A percentile compares a stretch with the other conserved stretches of the same genome.
Conservation (phyloP, 345 rosid species). For the Eucalyptus regnans region DNA sequence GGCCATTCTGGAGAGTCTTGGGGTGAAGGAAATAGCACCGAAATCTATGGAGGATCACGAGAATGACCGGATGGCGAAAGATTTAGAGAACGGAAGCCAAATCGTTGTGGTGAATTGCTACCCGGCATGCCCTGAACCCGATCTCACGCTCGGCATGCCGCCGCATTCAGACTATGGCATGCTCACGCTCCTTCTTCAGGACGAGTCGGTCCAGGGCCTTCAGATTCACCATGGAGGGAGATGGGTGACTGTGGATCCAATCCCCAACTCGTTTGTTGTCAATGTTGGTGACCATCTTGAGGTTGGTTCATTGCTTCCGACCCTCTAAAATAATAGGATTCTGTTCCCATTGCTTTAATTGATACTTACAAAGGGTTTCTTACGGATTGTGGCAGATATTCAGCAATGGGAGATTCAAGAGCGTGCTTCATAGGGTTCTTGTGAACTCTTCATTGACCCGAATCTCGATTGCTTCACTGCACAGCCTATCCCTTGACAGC, state of each 20-base stretch:
- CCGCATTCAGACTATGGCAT: constrained; percentile 33
- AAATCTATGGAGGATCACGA: not conserved
- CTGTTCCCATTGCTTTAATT: not conserved
- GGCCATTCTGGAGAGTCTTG: constrained; percentile 21
- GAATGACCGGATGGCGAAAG: not conserved
- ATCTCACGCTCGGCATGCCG: constrained; percentile 16
- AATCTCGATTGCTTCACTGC: constrained; percentile 23
- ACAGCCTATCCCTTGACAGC: constrained; percentile 8
- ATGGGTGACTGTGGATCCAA: constrained; percentile 19
- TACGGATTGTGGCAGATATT: constrained; percentile 9
- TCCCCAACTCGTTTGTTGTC: constrained; percentile 13
- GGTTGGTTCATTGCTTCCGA: not conserved
- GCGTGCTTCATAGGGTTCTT: constrained; percentile 24
- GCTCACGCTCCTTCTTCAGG: constrained; percentile 24
- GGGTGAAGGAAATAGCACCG: not conserved
- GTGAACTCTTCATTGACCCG: constrained; percentile 7
- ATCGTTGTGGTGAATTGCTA: constrained; percentile 10
- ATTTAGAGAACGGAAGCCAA: constrained; percentile 7
- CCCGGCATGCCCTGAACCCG: constrained; percentile 27
- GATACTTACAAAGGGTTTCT: not conserved
- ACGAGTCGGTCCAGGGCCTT: constrained; percentile 13
- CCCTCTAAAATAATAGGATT: not conserved
- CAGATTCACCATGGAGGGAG: constrained; percentile 17
- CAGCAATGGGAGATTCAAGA: constrained; percentile 28
- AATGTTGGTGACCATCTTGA: constrained; percentile 33